Evolutionary conservation across 2,329 filamentous ascomycete species (phyloP), one percentile per base, ranked within the genome.

Genomic region (Penicillium sp.): DNA sequence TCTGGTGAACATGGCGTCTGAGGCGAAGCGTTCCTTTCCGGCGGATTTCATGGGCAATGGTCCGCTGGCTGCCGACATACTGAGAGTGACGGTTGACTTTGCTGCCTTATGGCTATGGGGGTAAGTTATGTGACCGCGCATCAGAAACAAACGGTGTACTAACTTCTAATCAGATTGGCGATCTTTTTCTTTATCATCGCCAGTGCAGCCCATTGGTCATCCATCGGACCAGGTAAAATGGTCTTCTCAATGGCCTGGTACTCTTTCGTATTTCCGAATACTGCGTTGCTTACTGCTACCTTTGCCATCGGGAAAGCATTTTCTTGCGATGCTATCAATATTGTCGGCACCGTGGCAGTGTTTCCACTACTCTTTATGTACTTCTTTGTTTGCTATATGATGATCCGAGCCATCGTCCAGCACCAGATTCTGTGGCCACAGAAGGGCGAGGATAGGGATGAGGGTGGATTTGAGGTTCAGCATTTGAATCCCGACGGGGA

Each of bases 241-340:
- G 82, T 86, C 4, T 95, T 93, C 67, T 88, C 89, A 19, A 93
- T 95, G 89, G 91, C 88, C 1, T 96, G 90, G 87, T 95, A 88
- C 75, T 90, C 86, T 3, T 93, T 93, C 72, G 82, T 93, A 5
- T 93, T 93, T 67, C 90, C 90, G 2, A 92, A 93, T 65, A 93
- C 90, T 0, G 89, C 88, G 0, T 75, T 92, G 58, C 84, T 83
- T 37, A 90, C 88, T 0, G 88, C 90, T 0, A 95, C 90, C 0
- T 87, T 90, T 62, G 84, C 88, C 2, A 83, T 95, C 50, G 89
- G 85, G 0, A 79, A 81, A 10, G 85, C 86, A 0, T 84, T 90
- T 45, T 75, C 82, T 1, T 85, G 80, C 62, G 72, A 74, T 6
- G 81, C 85, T 0, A 83, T 95, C 43, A 77, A 85, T 43, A 83